These are phyloP conservation scores for Mucuna pruriens DNA, from an alignment of 306 rosid genomes.

Conservation along the genomic window DNA sequence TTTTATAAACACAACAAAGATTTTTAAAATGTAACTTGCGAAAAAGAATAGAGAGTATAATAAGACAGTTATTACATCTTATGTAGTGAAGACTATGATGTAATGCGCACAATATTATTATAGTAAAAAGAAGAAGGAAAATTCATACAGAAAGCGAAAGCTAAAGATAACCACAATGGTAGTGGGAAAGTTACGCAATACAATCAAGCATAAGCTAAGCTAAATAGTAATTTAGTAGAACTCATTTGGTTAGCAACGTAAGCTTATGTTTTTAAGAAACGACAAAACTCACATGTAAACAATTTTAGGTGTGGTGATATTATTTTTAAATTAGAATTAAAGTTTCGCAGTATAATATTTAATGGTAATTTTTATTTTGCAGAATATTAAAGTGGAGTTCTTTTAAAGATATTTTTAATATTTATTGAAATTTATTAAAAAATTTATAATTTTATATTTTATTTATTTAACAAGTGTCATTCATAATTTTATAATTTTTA, in stretches of 20 bases:
- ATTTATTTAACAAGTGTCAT: no score
- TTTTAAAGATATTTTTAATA: no score
- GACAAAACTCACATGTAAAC: no score
- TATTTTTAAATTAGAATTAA: no score
- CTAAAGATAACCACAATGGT: background rate
- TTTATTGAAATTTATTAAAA: no score
- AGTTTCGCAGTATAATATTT: no score
- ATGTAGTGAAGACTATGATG: conserved; percentile 7
- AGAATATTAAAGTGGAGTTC: no score
- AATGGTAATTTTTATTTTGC: no score
- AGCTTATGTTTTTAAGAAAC: no score
- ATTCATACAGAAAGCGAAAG: background rate
- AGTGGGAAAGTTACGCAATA: conserved; percentile 32
- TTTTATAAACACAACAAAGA: background rate
- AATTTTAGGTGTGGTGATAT: no score
- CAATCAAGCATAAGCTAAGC: background rate
- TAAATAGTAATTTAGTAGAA: background rate
- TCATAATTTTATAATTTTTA: no score
- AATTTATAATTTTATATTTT: no score
- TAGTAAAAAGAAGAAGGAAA: background rate
- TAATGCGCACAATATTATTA: conserved; percentile 27
- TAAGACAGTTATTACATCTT: background rate
- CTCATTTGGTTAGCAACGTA: background rate
- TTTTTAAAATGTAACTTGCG: background rate
- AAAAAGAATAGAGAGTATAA: background rate